phyloP scores from a whole-genome alignment of 2,329 filamentous ascomycete species.

The Coccinonectria pachysandricola region DNA sequence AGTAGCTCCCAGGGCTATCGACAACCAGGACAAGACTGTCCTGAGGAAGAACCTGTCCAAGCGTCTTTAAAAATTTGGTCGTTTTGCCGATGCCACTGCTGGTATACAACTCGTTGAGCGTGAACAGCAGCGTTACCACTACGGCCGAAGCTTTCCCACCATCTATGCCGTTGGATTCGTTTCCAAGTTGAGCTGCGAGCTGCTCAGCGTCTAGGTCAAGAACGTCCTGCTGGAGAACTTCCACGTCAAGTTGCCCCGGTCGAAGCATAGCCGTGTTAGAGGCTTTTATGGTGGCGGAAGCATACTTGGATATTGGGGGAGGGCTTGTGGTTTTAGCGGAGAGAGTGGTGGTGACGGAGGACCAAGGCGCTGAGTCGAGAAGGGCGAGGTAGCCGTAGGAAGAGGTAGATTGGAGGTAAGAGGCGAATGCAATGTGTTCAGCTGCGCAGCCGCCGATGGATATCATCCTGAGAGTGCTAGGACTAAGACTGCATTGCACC shows the following conservation, averaged over 20 bases:
- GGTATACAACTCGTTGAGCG: slow-evolving; percentile 88
- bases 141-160: slow-evolving; percentile 20
- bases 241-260: slow-evolving; percentile 26
- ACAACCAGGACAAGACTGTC: slow-evolving; percentile 72
- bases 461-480: slow-evolving; percentile 28
- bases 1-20: slow-evolving; percentile 90
- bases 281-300: slow-evolving; percentile 35
- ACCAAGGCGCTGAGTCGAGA: slow-evolving; percentile 81
- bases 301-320: slow-evolving; percentile 40
- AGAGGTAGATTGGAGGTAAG: slow-evolving; percentile 26
- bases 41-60: slow-evolving; percentile 47
- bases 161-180: slow-evolving; percentile 1
- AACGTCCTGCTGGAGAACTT: slow-evolving; percentile 39
- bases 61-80: slow-evolving; percentile 60
- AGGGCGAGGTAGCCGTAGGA: slow-evolving; percentile 41
- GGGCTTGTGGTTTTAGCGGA: slow-evolving; percentile 43
- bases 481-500: too few species aligned
- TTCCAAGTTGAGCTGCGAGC: slow-evolving; percentile 23
- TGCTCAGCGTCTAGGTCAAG: slow-evolving; percentile 29
- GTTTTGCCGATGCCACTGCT: slow-evolving; percentile 61
- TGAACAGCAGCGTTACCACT: slow-evolving; percentile 81
- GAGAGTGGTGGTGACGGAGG: slow-evolving; percentile 48
- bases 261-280: slow-evolving; percentile 35
- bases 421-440: slow-evolving; percentile 47
- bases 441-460: slow-evolving; percentile 49